Conservation (phyloP, 192 early-diverging fungal genomes). For the Coemansia sp. region DNA sequence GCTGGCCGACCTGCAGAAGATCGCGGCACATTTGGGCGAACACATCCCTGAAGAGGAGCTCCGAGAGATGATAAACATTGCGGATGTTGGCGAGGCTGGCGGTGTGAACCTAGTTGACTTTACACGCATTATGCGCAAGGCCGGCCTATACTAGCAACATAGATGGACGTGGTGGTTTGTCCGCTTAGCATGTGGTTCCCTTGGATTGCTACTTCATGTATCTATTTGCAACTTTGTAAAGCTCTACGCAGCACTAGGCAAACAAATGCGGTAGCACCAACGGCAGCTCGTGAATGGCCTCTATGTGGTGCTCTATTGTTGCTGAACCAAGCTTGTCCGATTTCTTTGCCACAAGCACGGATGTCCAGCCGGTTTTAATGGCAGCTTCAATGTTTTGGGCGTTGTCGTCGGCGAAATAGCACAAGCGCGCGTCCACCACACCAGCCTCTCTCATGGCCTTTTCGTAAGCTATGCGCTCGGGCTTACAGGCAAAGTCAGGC, state of each 20-base stretch:
- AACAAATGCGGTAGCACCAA: slow-evolving; percentile 59
- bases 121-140: slow-evolving; percentile 58
- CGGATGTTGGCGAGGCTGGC: slow-evolving; percentile 59
- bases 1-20: slow-evolving; percentile 66
- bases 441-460: slow-evolving; percentile 67
- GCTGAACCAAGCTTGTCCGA: slow-evolving; percentile 10
- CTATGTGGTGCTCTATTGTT: slow-evolving; percentile 54
- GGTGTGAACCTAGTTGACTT: slow-evolving; percentile 65
- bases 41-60: slow-evolving; percentile 62
- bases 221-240: slow-evolving; percentile 7
- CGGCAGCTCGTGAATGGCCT: slow-evolving; percentile 58
- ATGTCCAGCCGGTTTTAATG: slow-evolving; percentile 45
- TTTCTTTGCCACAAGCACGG: slow-evolving; percentile 47
- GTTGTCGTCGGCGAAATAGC: slow-evolving; percentile 77
- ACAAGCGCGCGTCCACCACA: slow-evolving; percentile 51
- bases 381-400: slow-evolving; percentile 63
- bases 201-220: neutral
- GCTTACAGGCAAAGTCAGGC: slow-evolving; percentile 71
- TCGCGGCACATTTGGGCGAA: slow-evolving; percentile 63
- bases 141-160: slow-evolving; percentile 56
- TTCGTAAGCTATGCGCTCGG: slow-evolving; percentile 52
- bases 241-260: neutral
- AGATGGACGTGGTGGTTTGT: no score
- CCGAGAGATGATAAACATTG: slow-evolving; percentile 63
- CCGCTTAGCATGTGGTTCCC: no score